Evolutionary conservation across 352 stramenopile genomes (phyloP), one percentile per base, ranked within the genome.

Genomic region (Globisporangium cystogenes): DNA sequence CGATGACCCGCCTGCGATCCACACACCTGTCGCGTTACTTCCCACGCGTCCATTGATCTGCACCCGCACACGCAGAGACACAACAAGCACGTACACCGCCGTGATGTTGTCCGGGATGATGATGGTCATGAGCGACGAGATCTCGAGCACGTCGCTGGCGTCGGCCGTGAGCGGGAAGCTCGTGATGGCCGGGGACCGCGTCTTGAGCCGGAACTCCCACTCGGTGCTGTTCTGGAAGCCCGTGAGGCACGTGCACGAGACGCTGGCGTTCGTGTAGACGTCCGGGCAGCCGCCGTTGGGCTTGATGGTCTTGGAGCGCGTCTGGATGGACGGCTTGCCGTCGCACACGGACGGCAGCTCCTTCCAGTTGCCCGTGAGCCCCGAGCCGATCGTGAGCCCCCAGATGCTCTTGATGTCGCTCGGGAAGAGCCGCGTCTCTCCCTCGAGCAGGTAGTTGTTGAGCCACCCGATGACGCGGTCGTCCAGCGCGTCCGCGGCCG

Each of bases 371-470:
- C 65, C 66, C 31, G 67, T 77, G 40, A 82, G 67, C 27, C 64
- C 72, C 49, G 60, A 70, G 43, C 69, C 64, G 55, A 82, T 82
- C 23, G 69, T 68, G 56, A 51, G 62, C 29, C 62, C 67, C 67
- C 72, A 82, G 5, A 82, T 64, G 37, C 59, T 68, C 57, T 82
- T 82, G 58, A 82, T 75, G 46, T 82, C 72, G 54, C 76, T 79
- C n/a, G 65, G 58, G 60, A 82, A 79, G 14, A 79, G 62, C 14
- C 72, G 59, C 55, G 72, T 77, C 62, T 82, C 72, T 43, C 72
- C 72, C 48, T 82, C 72, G 20, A 69, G 53, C 49, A 82, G 52
- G 59, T 82, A 82, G 51, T 79, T 82, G 18, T 67, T 52, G 3
- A 82, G 67, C 69, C 72, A 82, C 21, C 66, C 67, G 49, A 67